A percentile compares a stretch with the other conserved stretches of the same genome.
Evolutionary conservation across 805 yeast species (phyloP).

Genomic region (Lipomyces oligophaga): DNA sequence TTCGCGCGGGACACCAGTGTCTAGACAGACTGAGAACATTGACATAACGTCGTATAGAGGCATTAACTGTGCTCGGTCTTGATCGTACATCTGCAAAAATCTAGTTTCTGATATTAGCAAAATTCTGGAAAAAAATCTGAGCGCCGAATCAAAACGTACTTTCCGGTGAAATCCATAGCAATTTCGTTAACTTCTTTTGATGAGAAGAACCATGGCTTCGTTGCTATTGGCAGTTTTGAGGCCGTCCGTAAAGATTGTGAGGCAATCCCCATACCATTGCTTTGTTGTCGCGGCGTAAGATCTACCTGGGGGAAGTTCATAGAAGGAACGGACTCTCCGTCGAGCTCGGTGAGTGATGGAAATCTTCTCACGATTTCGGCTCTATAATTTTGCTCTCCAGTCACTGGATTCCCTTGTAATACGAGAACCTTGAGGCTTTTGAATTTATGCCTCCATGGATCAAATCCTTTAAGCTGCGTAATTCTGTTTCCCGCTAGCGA

Average conservation of each 20-base stretch:
- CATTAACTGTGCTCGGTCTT: conserved; percentile 63
- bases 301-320: conserved; percentile 34
- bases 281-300: conserved; percentile 3
- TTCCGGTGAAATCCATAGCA: conserved; percentile 69
- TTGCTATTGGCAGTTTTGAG: conserved; percentile 37
- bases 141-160: conserved; percentile 5
- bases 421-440: conserved; percentile 69
- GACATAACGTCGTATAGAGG: conserved; percentile 77
- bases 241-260: too few relatives aligned
- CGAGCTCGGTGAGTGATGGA: conserved; percentile 75
- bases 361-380: conserved; percentile 64
- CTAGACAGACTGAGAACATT: conserved; percentile 76
- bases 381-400: conserved; percentile 41
- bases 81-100: conserved; percentile 78
- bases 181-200: conserved; percentile 63
- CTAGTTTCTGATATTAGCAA: conserved; percentile 36
- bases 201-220: conserved; percentile 74
- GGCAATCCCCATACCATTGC: not conserved
- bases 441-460: conserved; percentile 74
- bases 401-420: conserved; percentile 72
- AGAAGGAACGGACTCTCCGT: conserved; percentile 74
- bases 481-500: conserved; percentile 76
- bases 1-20: conserved; percentile 60
- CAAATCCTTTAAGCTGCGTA: conserved; percentile 55
- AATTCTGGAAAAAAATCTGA: not conserved